Percentiles rank a stretch among this genome's conserved stretches.
phyloP scores from a whole-genome alignment of 2,329 filamentous ascomycete genomes.

The Neofusicoccum sp. region DNA sequence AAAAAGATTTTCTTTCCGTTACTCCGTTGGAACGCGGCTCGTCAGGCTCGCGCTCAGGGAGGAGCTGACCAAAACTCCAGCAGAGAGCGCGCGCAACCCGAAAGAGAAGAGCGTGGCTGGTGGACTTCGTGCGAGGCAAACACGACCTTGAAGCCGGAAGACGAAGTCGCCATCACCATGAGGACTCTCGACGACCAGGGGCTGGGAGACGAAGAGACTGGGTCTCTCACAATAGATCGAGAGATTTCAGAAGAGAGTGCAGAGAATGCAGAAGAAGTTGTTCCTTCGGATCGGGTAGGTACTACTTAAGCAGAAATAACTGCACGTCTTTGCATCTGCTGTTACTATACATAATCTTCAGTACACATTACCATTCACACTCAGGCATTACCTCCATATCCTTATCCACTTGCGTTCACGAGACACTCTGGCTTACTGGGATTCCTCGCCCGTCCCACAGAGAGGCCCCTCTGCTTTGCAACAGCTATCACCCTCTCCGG shows the following conservation, averaged over 20 bases:
- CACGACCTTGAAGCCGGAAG: not conserved
- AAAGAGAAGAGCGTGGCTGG: not conserved
- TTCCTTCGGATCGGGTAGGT: not conserved
- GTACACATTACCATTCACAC: not conserved
- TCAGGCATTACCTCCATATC: not conserved
- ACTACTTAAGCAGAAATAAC: not conserved
- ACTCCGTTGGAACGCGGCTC: not conserved
- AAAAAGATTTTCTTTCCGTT: not conserved
- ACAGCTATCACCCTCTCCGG: conserved; percentile 26
- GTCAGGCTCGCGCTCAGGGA: not conserved
- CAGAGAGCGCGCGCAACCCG: not conserved
- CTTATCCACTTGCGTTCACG: conserved; percentile 4
- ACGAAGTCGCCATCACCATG: not conserved
- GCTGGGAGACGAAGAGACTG: not conserved
- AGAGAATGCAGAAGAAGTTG: not conserved
- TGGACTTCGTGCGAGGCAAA: not conserved
- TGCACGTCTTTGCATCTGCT: not conserved
- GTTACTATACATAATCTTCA: not conserved
- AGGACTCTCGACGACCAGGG: not conserved
- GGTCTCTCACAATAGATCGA: not conserved
- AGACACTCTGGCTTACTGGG: conserved; percentile 19
- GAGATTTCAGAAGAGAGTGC: not conserved
- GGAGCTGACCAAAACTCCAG: not conserved
- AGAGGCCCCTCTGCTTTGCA: conserved; percentile 9
- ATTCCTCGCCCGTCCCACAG: conserved; percentile 7